Conservation (phyloP, 305 asterid species). For the Lippia alba region DNA sequence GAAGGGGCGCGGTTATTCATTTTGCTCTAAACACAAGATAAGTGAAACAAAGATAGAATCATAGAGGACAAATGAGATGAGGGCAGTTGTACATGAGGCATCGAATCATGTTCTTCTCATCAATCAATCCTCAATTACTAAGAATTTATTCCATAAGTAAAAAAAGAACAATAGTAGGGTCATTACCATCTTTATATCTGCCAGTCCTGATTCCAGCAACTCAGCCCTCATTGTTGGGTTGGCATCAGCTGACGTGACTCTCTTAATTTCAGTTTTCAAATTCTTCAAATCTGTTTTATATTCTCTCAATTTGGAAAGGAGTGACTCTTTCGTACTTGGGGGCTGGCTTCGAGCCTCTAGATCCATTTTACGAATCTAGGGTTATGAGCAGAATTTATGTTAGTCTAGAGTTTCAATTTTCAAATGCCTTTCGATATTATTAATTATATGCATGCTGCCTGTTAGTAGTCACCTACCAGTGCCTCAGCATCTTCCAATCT, state of each 20-base stretch:
- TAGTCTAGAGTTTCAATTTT: slow-evolving; percentile 5
- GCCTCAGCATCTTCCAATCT: slow-evolving; percentile 77
- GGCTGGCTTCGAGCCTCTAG: slow-evolving; percentile 78
- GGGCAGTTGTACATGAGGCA: background rate
- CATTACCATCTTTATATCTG: slow-evolving; percentile 58
- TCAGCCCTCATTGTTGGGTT: slow-evolving; percentile 63
- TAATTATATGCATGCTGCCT: slow-evolving; percentile 1
- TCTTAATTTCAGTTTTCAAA: slow-evolving; percentile 69
- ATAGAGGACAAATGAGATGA: background rate
- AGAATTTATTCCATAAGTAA: background rate
- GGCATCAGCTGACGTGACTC: slow-evolving; percentile 54
- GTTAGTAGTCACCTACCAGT: slow-evolving; percentile 48
- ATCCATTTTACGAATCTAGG: slow-evolving; percentile 77
- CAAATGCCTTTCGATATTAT: background rate
- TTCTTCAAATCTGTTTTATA: slow-evolving; percentile 70
- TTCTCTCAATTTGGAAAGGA: slow-evolving; percentile 73
- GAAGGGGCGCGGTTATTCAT: background rate
- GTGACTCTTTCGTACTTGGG: slow-evolving; percentile 34
- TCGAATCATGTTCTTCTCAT: background rate
- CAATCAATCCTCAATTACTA: background rate
- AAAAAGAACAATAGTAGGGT: slow-evolving; percentile 1
- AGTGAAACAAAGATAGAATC: background rate
- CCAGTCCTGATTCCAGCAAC: slow-evolving; percentile 65
- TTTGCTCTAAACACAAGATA: background rate
- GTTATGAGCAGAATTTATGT: slow-evolving; percentile 23